A percentile compares a stretch with the other conserved stretches of the same genome.
Conservation (phyloP, 306 rosid species). For the Canavalia ensiformis region DNA sequence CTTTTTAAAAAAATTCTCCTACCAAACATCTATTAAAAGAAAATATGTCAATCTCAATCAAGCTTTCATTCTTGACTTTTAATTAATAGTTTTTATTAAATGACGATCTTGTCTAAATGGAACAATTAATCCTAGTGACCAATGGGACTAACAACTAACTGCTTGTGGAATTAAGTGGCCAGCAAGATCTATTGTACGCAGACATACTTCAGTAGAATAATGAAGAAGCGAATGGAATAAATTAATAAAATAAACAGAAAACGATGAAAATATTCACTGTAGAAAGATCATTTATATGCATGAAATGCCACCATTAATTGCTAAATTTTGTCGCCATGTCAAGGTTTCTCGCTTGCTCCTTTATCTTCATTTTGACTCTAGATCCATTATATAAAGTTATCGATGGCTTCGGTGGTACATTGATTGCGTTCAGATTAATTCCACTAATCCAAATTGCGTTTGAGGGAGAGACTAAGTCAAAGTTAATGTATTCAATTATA, state of each 20-base stretch:
- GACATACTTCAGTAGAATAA: slow-evolving; percentile 1
- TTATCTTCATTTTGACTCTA: slow-evolving; percentile 20
- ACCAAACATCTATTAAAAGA: background rate
- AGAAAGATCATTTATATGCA: slow-evolving; percentile 30
- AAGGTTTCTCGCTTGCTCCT: background rate
- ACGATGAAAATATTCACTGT: background rate
- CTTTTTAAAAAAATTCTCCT: no score
- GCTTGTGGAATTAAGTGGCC: background rate
- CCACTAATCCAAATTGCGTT: background rate
- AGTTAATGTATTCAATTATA: no score
- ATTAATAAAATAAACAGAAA: slow-evolving; percentile 35
- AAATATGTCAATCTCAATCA: background rate
- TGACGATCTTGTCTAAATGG: background rate
- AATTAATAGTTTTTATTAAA: background rate
- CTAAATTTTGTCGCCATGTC: slow-evolving; percentile 21
- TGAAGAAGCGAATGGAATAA: slow-evolving; percentile 30
- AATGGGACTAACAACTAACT: background rate
- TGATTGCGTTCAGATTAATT: background rate
- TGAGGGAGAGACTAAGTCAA: background rate
- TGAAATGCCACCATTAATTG: slow-evolving; percentile 36
- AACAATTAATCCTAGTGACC: slow-evolving; percentile 2
- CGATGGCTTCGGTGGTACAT: background rate
- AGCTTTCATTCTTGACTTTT: background rate
- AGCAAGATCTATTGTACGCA: background rate
- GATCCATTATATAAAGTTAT: background rate